phyloP scores from a whole-genome alignment of 176 grass and related monocot genomes.

The Carex littledalei region DNA sequence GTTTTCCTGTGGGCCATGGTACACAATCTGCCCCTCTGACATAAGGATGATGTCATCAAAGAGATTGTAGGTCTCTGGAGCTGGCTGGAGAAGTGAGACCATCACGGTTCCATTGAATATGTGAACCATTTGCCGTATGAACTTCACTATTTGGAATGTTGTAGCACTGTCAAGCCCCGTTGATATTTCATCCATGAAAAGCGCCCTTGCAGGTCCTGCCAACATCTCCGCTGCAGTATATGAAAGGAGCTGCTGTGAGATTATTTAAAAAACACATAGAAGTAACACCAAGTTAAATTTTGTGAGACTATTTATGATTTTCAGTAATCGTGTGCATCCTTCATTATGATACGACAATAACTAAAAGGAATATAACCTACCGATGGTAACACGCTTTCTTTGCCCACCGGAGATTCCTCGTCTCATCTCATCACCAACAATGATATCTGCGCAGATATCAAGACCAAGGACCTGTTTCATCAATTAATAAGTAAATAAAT shows the following conservation, averaged over 20 bases:
- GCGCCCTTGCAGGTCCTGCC: conserved; percentile 33
- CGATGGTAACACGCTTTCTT: conserved; percentile 65
- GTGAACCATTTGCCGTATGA: conserved; percentile 44
- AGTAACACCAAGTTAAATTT: neutral
- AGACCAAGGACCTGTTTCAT: conserved; percentile 46
- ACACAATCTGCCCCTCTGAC: conserved; percentile 39
- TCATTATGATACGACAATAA: neutral
- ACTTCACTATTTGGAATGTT: conserved; percentile 46
- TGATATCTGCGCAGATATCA: conserved; percentile 55
- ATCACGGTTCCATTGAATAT: conserved; percentile 41
- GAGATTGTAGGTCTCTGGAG: conserved; percentile 45
- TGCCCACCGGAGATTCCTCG: conserved; percentile 72
- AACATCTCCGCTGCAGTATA: conserved; percentile 42
- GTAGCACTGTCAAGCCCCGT: conserved; percentile 49
- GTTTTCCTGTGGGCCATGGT: conserved; percentile 41
- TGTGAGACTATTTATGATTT: neutral
- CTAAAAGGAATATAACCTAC: conserved; percentile 21
- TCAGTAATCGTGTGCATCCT: neutral
- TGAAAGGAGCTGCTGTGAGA: neutral
- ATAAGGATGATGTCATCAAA: conserved; percentile 47
- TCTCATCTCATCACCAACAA: conserved; percentile 68
- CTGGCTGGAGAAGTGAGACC: conserved; percentile 46
- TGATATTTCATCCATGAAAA: conserved; percentile 63
- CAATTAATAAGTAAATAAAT: conserved; percentile 9
- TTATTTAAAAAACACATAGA: neutral